These are phyloP conservation scores for Phytophthora fragariae DNA, from an alignment of 352 stramenopile species.

Conservation along the genomic window DNA sequence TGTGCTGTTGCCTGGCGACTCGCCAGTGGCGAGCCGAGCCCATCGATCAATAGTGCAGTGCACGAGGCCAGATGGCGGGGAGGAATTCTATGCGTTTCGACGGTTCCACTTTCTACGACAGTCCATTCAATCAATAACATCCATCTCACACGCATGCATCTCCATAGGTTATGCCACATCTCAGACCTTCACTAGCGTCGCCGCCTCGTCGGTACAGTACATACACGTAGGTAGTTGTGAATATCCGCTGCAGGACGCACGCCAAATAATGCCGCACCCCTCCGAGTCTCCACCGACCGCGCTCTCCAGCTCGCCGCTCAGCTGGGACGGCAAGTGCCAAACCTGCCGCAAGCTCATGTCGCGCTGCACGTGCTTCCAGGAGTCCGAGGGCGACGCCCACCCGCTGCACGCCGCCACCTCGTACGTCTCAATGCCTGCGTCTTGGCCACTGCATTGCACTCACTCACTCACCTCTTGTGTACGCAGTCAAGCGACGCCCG, in stretches of 20 bases:
- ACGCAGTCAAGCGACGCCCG: slow-evolving; percentile 13
- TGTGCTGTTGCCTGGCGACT: background rate
- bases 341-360: slow-evolving; percentile 56
- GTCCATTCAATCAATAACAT: background rate
- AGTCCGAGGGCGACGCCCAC: slow-evolving; percentile 25
- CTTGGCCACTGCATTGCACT: background rate
- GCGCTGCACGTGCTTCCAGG: slow-evolving; percentile 47
- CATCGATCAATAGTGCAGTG: slow-evolving; percentile 30
- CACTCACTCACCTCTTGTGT: background rate
- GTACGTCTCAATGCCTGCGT: slow-evolving; percentile 27
- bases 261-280: slow-evolving; percentile 23
- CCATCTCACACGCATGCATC: background rate
- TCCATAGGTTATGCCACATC: background rate
- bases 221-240: slow-evolving; percentile 15
- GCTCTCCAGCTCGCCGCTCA: slow-evolving; percentile 24
- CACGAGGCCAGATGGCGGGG: background rate
- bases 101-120: background rate
- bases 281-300: background rate
- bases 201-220: slow-evolving; percentile 2
- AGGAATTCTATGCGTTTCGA: background rate
- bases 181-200: background rate
- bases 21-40: background rate
- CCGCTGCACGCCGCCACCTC: slow-evolving; percentile 14
- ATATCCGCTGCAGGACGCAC: slow-evolving; percentile 15
- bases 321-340: slow-evolving; percentile 54